Evolutionary conservation across 1,284 basidiomycete species (phyloP).

Genomic region (Xerocomus amazonicus): DNA sequence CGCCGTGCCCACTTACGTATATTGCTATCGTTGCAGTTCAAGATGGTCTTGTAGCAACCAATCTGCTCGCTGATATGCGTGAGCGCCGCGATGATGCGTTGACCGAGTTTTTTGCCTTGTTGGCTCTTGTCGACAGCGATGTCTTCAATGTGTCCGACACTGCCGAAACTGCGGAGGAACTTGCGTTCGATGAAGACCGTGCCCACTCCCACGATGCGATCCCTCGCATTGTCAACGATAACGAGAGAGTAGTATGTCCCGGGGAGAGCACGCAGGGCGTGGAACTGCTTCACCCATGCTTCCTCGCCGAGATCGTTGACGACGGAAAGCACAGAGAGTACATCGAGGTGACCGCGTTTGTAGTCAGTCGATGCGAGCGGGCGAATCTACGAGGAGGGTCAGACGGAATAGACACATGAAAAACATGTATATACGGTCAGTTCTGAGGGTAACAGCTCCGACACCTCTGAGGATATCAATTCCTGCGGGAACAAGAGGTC

Average conservation of each 20-base stretch:
- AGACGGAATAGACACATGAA: background rate
- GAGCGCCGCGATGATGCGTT: conserved; percentile 83
- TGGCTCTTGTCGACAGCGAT: conserved; percentile 87
- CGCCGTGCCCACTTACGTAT: conserved; percentile 63
- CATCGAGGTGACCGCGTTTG: conserved; percentile 75
- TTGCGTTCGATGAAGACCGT: conserved; percentile 89
- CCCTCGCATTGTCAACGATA: conserved; percentile 70
- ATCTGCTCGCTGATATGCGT: conserved; percentile 72
- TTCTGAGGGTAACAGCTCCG: conserved; percentile 50
- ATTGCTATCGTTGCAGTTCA: conserved; percentile 92
- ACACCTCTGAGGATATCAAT: conserved; percentile 62
- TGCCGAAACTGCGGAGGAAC: conserved; percentile 79
- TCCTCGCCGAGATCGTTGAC: conserved; percentile 74
- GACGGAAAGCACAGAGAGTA: conserved; percentile 78
- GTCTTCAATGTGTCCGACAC: conserved; percentile 95
- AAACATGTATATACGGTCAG: conserved; percentile 32
- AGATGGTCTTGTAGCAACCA: conserved; percentile 93
- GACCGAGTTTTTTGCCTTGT: conserved; percentile 89
- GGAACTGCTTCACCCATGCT: conserved; percentile 69
- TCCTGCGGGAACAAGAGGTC: conserved; percentile 72
- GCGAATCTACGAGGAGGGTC: conserved; percentile 59
- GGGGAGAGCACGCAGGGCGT: conserved; percentile 49
- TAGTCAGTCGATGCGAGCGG: conserved; percentile 88
- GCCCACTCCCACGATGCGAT: conserved; percentile 83
- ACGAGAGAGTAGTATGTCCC: conserved; percentile 84